phyloP scores from a whole-genome alignment of 139 green algal species.

The Picochlorum sp. region DNA sequence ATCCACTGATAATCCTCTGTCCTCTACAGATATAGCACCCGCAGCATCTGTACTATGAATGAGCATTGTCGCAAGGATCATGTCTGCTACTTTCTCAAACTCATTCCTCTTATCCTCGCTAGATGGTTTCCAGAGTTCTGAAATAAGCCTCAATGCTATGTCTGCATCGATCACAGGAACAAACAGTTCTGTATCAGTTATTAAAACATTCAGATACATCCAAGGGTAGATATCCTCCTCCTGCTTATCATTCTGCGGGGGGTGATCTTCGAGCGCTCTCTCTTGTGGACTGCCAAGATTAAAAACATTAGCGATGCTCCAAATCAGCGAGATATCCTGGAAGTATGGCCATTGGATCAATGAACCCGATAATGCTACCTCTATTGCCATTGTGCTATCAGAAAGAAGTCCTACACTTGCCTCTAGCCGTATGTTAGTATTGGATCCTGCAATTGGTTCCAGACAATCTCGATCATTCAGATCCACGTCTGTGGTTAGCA shows the following conservation, averaged over 20 bases:
- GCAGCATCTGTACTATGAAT: slow-evolving; percentile 13
- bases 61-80: slow-evolving; percentile 32
- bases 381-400: slow-evolving; percentile 50
- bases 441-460: slow-evolving; percentile 7
- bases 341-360: slow-evolving; percentile 73
- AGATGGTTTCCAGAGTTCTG: slow-evolving; percentile 18
- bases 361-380: slow-evolving; percentile 40
- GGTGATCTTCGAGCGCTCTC: slow-evolving; percentile 7
- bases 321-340: slow-evolving; percentile 51
- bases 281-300: slow-evolving; percentile 26
- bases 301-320: slow-evolving; percentile 57
- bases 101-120: slow-evolving; percentile 13
- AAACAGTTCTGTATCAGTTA: slow-evolving; percentile 44
- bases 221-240: slow-evolving; percentile 34
- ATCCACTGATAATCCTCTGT: slow-evolving; percentile 46
- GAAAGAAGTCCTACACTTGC: slow-evolving; percentile 32
- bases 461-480: not conserved
- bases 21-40: slow-evolving; percentile 35
- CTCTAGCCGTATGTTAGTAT: slow-evolving; percentile 23
- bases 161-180: slow-evolving; percentile 25
- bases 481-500: not conserved
- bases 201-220: slow-evolving; percentile 73
- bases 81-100: slow-evolving; percentile 35
- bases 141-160: slow-evolving; percentile 9
- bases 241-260: slow-evolving; percentile 13